Conservation (phyloP, 306 rosid genomes). For the Dalbergia oliveri region DNA sequence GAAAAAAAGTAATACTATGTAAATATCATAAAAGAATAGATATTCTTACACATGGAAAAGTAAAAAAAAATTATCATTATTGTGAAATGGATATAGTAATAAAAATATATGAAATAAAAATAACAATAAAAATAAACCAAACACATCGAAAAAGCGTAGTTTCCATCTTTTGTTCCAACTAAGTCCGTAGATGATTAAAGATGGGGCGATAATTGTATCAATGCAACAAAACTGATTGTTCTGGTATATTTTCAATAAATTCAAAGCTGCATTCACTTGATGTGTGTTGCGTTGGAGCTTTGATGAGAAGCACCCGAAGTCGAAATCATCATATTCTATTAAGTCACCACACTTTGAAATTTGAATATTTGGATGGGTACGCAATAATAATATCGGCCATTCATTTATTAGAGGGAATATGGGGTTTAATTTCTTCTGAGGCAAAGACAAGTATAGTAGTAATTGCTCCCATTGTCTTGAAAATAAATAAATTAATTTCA, state of each 20-base stretch:
- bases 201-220: slow-evolving; percentile 24
- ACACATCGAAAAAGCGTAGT: not conserved
- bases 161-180: not conserved
- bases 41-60: no score
- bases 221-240: slow-evolving; percentile 43
- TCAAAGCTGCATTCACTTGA: slow-evolving; percentile 48
- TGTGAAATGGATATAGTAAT: no score
- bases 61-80: no score
- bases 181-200: not conserved
- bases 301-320: slow-evolving; percentile 54
- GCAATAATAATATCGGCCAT: slow-evolving; percentile 42
- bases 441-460: not conserved
- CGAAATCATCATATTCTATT: slow-evolving; percentile 34
- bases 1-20: no score
- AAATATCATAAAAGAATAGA: no score
- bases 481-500: not conserved
- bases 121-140: not conserved
- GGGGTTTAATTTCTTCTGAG: slow-evolving; percentile 35
- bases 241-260: slow-evolving; percentile 46
- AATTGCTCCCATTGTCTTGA: not conserved
- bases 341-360: slow-evolving; percentile 20
- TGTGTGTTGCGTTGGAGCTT: slow-evolving; percentile 43
- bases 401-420: slow-evolving; percentile 35
- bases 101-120: no score
- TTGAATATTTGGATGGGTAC: slow-evolving; percentile 2